Conservation (phyloP, 805 yeast genomes). For the Wickerhamomyces chambardii region DNA sequence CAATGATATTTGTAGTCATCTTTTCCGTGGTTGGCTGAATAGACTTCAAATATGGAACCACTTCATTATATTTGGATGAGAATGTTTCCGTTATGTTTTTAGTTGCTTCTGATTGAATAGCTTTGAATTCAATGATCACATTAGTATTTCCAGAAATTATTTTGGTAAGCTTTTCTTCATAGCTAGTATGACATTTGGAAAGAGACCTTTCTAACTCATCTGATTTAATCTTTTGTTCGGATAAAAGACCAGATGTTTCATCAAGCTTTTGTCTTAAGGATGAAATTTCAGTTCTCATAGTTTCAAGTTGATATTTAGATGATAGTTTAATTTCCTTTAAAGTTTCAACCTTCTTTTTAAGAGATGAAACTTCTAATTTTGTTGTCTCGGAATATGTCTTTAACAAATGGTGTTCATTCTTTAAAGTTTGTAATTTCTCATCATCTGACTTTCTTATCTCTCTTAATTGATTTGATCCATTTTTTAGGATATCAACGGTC, state of each 20-base stretch:
- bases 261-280: conserved; percentile 26
- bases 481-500: conserved; percentile 13
- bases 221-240: conserved; percentile 35
- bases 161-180: conserved; percentile 4
- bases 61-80: no score
- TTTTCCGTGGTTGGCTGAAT: background rate
- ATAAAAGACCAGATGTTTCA: conserved; percentile 34
- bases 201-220: conserved; percentile 16
- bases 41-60: background rate
- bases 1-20: background rate
- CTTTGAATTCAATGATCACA: no score
- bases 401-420: conserved; percentile 12
- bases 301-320: conserved; percentile 12
- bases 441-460: conserved; percentile 16
- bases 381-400: conserved; percentile 10
- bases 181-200: conserved; percentile 9
- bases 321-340: conserved; percentile 16
- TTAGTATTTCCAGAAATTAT: no score
- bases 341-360: conserved; percentile 16
- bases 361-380: conserved; percentile 11
- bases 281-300: conserved; percentile 23
- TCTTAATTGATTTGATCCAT: conserved; percentile 11
- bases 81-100: no score
- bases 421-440: conserved; percentile 13
- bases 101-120: no score